These are phyloP conservation scores for Lodderomyces parapsilosis DNA, from an alignment of 1,139 yeast species.

Conservation along the genomic window DNA sequence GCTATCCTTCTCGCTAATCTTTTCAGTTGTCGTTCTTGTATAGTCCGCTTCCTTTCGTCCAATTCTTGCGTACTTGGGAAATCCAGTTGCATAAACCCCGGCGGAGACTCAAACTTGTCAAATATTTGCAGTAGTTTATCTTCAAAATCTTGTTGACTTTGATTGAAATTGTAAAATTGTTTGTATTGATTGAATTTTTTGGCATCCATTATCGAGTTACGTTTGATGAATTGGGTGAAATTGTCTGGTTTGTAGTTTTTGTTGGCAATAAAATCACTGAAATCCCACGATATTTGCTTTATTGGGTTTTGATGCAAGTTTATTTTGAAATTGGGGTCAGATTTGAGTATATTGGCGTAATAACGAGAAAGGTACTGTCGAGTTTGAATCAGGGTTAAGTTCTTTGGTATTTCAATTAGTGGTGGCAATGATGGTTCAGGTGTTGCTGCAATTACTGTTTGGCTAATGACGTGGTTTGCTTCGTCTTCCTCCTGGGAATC, in stretches of 20 bases:
- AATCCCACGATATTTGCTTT: constrained; percentile 35
- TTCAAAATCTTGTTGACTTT: constrained; percentile 22
- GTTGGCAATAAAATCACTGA: constrained; percentile 47
- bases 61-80: constrained; percentile 62
- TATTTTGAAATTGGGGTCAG: constrained; percentile 21
- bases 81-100: constrained; percentile 62
- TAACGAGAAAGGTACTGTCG: constrained; percentile 28
- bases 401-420: constrained; percentile 11
- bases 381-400: constrained; percentile 27
- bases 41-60: constrained; percentile 15
- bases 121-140: constrained; percentile 26
- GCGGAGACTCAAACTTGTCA: constrained; percentile 58
- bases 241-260: constrained; percentile 22
- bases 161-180: constrained; percentile 21
- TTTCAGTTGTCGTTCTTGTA: constrained; percentile 18
- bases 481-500: constrained; percentile 21
- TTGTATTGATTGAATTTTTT: constrained; percentile 30
- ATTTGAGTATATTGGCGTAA: constrained; percentile 22
- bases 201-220: constrained; percentile 19
- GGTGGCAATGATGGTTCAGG: constrained; percentile 2
- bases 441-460: background rate
- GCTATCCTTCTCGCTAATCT: constrained; percentile 19
- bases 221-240: constrained; percentile 7
- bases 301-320: constrained; percentile 29
- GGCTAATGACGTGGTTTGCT: constrained; percentile 3